Percentiles rank a stretch among this genome's conserved stretches.
phyloP scores from a whole-genome alignment of 75 land plant genomes.

The Picea sitchensis region DNA sequence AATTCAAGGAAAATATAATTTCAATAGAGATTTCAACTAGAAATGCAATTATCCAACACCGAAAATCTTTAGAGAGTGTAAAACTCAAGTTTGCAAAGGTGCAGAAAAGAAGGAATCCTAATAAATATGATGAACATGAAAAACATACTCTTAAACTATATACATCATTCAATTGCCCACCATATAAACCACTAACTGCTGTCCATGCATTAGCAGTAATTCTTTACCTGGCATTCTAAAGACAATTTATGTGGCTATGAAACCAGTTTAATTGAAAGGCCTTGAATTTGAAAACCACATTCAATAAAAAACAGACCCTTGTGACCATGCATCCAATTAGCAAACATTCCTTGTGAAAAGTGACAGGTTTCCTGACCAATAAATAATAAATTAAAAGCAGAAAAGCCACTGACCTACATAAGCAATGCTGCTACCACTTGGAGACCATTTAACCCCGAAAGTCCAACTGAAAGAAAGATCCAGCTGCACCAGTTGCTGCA shows the following conservation, averaged over 20 bases:
- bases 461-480: conserved; percentile 94
- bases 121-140: too few species aligned
- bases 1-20: too few species aligned
- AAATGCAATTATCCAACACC: too few species aligned
- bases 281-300: not conserved
- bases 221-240: not conserved
- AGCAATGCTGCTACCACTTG: conserved; percentile 92
- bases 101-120: too few species aligned
- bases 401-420: conserved; percentile 77
- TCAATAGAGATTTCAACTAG: too few species aligned
- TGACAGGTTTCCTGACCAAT: not conserved
- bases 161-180: not conserved
- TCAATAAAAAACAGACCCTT: not conserved
- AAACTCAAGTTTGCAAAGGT: too few species aligned
- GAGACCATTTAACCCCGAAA: conserved; percentile 97
- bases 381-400: not conserved
- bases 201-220: too few species aligned
- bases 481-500: conserved; percentile 91
- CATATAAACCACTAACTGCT: not conserved
- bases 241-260: not conserved
- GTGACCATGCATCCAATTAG: not conserved
- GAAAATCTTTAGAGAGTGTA: too few species aligned
- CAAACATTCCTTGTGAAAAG: not conserved
- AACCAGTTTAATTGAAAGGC: not conserved
- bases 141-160: too few species aligned